phyloP scores from a whole-genome alignment of 371 early-diverging fungal species.

The Rhizopus microsporus region DNA sequence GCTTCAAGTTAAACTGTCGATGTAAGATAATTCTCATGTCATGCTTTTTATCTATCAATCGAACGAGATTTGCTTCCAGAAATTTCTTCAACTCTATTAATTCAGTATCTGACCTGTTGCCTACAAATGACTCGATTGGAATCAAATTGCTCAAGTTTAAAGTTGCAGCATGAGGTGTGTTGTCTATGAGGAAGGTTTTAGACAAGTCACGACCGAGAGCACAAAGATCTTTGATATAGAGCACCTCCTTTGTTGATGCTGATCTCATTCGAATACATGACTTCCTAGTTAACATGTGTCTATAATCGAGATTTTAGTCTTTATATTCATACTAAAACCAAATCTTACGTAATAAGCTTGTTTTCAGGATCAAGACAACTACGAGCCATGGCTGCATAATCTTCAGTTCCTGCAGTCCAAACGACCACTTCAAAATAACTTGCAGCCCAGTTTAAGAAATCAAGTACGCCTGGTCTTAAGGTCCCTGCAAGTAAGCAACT shows the following conservation, averaged over 20 bases:
- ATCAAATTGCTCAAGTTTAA: slow-evolving; percentile 48
- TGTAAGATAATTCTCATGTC: slow-evolving; percentile 45
- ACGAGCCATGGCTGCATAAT: slow-evolving; percentile 42
- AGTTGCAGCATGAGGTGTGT: slow-evolving; percentile 52
- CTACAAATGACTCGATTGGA: slow-evolving; percentile 48
- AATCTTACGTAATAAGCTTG: slow-evolving; percentile 39
- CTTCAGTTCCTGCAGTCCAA: slow-evolving; percentile 49
- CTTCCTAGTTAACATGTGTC: slow-evolving; percentile 44
- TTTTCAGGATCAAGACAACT: slow-evolving; percentile 41
- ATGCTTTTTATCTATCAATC: slow-evolving; percentile 35
- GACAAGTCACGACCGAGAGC: slow-evolving; percentile 49
- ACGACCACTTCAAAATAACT: slow-evolving; percentile 48
- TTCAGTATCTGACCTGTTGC: slow-evolving; percentile 38
- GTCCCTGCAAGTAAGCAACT: slow-evolving; percentile 42
- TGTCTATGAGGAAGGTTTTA: slow-evolving; percentile 46
- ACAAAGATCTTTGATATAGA: slow-evolving; percentile 47
- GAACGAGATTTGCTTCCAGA: slow-evolving; percentile 37
- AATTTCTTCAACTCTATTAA: slow-evolving; percentile 36
- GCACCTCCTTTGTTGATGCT: slow-evolving; percentile 30
- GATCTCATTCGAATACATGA: slow-evolving; percentile 45
- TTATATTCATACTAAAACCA: background rate
- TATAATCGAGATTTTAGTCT: slow-evolving; percentile 7
- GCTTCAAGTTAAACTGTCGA: slow-evolving; percentile 47
- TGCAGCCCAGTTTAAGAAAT: slow-evolving; percentile 47
- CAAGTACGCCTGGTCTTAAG: slow-evolving; percentile 49